These are phyloP conservation scores for Polytrichum formosum DNA, from an alignment of 225 moss, liverwort and hornwort genomes.

Conservation along the genomic window DNA sequence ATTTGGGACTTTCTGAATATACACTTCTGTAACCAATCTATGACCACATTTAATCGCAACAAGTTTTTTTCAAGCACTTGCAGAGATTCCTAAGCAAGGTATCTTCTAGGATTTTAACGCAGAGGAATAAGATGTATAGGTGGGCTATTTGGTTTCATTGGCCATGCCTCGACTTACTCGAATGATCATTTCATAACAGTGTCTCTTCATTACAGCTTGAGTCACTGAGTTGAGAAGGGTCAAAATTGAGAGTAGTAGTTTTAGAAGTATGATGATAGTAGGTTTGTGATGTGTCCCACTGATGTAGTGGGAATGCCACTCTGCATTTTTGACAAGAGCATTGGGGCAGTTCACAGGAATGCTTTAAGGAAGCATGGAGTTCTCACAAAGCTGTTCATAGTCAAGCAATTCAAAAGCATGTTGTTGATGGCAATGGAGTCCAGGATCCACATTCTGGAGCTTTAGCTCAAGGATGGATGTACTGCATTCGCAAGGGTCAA, in stretches of 20 bases:
- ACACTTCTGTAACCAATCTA: neutral
- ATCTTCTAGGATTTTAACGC: too few relatives aligned
- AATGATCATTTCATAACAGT: neutral
- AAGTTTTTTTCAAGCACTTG: too few relatives aligned
- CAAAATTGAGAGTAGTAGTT: too few relatives aligned
- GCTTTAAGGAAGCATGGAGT: conserved; percentile 88
- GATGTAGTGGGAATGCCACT: too few relatives aligned
- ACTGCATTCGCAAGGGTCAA: conserved; percentile 86
- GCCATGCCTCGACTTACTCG: neutral
- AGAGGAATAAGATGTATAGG: too few relatives aligned
- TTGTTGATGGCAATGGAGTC: conserved; percentile 17
- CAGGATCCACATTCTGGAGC: conserved; percentile 60
- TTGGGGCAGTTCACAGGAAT: conserved; percentile 88
- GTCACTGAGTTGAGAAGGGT: too few relatives aligned
- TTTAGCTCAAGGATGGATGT: conserved; percentile 81
- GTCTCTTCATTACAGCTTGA: neutral
- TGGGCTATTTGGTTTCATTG: too few relatives aligned
- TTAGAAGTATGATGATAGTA: neutral
- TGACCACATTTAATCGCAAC: neutral
- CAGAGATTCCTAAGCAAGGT: too few relatives aligned
- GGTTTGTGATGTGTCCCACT: neutral
- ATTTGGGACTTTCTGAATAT: neutral
- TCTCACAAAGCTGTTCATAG: conserved; percentile 72
- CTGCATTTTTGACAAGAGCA: conserved; percentile 16
- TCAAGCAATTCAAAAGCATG: conserved; percentile 19